These are phyloP conservation scores for Coniella vitis DNA, from an alignment of 2,329 filamentous ascomycete genomes.

Conservation along the genomic window DNA sequence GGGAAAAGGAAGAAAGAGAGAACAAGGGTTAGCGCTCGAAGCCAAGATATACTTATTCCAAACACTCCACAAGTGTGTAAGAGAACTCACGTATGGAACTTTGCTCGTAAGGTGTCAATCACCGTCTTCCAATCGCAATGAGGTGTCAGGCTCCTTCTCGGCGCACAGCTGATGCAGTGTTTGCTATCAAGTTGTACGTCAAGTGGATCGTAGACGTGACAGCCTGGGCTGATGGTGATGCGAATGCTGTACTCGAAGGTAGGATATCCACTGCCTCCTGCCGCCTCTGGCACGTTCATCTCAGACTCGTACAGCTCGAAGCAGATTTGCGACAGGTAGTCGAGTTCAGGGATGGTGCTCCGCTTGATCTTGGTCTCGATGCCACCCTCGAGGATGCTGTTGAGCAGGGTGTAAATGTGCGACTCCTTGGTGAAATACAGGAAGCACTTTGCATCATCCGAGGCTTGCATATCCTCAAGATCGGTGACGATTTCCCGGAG, in stretches of 20 bases:
- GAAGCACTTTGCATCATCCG: conserved; percentile 88
- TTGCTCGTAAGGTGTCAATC: conserved; percentile 89
- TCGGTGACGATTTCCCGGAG: conserved; percentile 96
- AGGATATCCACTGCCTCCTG: conserved; percentile 50
- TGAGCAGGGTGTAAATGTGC: conserved; percentile 95
- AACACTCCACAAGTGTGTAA: too few relatives aligned
- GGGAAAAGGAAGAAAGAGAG: neutral
- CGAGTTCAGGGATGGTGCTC: conserved; percentile 90
- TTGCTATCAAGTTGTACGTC: conserved; percentile 95
- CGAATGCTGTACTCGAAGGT: conserved; percentile 92
- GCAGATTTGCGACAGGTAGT: conserved; percentile 95
- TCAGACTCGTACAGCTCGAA: conserved; percentile 97
- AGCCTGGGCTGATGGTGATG: conserved; percentile 91
- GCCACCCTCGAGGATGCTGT: conserved; percentile 95
- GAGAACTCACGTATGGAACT: conserved; percentile 87
- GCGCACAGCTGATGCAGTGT: conserved; percentile 91
- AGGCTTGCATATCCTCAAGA: conserved; percentile 93
- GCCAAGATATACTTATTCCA: too few relatives aligned
- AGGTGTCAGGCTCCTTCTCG: conserved; percentile 79
- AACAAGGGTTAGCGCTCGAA: too few relatives aligned
- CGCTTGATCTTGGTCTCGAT: conserved; percentile 96
- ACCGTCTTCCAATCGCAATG: conserved; percentile 95
- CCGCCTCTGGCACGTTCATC: conserved; percentile 49
- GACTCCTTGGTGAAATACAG: conserved; percentile 99
- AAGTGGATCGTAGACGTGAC: conserved; percentile 91